A percentile compares a stretch with the other conserved stretches of the same genome.
These are phyloP conservation scores for Scheffersomyces titani DNA, from an alignment of 1,139 yeast genomes.

Conservation along the genomic window DNA sequence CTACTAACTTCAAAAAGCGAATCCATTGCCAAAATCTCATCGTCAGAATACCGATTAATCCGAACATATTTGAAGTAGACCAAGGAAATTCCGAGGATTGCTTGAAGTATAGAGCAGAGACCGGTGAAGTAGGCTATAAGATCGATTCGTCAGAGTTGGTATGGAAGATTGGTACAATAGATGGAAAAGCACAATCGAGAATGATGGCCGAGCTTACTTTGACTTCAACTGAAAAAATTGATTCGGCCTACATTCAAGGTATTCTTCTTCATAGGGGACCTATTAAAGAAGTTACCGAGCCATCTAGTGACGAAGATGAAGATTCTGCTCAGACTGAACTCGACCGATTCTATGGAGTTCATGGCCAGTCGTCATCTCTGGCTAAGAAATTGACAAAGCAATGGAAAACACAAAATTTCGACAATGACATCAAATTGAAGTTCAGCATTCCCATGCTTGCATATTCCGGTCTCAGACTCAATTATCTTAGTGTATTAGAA, in stretches of 20 bases:
- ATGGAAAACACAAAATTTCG: constrained; percentile 14
- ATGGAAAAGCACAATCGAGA: constrained; percentile 47
- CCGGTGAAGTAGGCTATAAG: constrained; percentile 43
- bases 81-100: constrained; percentile 22
- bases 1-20: constrained; percentile 36
- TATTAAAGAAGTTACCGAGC: constrained; percentile 3
- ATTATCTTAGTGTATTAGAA: constrained; percentile 44
- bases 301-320: constrained; percentile 10
- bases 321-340: constrained; percentile 29
- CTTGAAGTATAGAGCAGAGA: constrained; percentile 42
- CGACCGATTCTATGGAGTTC: constrained; percentile 46
- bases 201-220: constrained; percentile 48
- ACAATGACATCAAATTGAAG: constrained; percentile 29
- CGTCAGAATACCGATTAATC: constrained; percentile 39
- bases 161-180: constrained; percentile 61
- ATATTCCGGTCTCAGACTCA: constrained; percentile 43
- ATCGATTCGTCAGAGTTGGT: constrained; percentile 52
- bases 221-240: constrained; percentile 5
- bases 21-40: constrained; percentile 34
- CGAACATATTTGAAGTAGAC: constrained; percentile 36
- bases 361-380: constrained; percentile 35
- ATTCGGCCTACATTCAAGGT: constrained; percentile 3
- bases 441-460: constrained; percentile 46
- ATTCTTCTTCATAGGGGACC: constrained; percentile 4
- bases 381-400: constrained; percentile 16